Evolutionary conservation across 164 flowering plant species (phyloP).

Genomic region (Umbilicus rupestris): DNA sequence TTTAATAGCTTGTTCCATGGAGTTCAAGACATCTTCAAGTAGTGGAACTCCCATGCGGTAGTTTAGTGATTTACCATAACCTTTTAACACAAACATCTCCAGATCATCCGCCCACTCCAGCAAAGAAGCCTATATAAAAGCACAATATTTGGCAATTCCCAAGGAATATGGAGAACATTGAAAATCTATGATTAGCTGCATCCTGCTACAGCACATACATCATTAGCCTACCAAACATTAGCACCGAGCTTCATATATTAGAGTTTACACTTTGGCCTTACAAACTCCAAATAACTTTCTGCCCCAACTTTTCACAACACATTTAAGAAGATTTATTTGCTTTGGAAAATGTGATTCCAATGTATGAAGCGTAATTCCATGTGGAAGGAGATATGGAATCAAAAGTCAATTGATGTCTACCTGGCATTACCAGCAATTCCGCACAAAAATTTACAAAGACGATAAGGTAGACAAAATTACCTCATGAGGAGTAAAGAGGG

Average conservation of each 20-base stretch:
- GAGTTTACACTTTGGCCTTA: not conserved
- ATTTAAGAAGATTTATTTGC: not conserved
- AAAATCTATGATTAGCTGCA: too few species aligned
- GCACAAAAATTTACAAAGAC: not conserved
- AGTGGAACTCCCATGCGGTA: slow-evolving; percentile 86
- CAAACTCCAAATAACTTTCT: not conserved
- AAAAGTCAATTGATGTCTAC: too few species aligned
- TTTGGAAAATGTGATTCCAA: not conserved
- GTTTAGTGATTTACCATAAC: slow-evolving; percentile 83
- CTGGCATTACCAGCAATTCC: not conserved
- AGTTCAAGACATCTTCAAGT: slow-evolving; percentile 67
- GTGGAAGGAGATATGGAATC: not conserved
- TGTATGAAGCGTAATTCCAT: not conserved
- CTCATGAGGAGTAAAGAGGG: slow-evolving; percentile 65
- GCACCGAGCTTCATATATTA: not conserved
- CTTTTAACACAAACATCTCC: slow-evolving; percentile 75
- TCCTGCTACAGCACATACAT: too few species aligned
- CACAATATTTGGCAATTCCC: not conserved
- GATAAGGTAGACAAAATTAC: slow-evolving; percentile 23
- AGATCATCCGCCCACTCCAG: slow-evolving; percentile 97
- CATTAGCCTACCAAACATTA: too few species aligned
- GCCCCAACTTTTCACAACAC: not conserved
- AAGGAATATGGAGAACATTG: too few species aligned
- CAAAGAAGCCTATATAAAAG: slow-evolving; percentile 41
- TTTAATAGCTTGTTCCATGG: slow-evolving; percentile 83